phyloP scores from a whole-genome alignment of 495 filamentous ascomycete genomes.

The Podospora australis region DNA sequence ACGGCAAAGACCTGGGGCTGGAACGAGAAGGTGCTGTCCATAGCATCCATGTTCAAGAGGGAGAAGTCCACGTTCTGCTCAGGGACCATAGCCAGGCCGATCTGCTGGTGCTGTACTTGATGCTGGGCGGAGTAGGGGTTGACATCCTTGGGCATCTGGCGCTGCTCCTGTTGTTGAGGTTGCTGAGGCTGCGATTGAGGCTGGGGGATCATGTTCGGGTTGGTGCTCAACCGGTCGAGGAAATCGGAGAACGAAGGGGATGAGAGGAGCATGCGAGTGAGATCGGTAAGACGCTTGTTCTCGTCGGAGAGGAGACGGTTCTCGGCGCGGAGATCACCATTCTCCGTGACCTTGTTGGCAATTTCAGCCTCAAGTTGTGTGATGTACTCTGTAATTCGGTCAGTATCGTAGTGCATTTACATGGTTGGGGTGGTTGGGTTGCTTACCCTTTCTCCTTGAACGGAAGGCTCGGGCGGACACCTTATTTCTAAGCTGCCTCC shows the following conservation, averaged over 20 bases:
- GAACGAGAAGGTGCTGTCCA: conserved; percentile 53
- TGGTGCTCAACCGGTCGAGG: conserved; percentile 61
- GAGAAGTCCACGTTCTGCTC: conserved; percentile 64
- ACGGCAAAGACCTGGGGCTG: conserved; percentile 76
- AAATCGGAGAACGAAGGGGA: conserved; percentile 81
- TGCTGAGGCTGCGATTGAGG: conserved; percentile 30
- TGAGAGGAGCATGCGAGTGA: conserved; percentile 77
- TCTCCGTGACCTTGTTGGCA: conserved; percentile 62
- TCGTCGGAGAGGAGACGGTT: conserved; percentile 72
- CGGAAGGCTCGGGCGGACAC: conserved; percentile 96
- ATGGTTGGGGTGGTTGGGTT: not conserved
- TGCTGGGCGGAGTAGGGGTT: conserved; percentile 53
- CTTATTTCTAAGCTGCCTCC: conserved; percentile 93
- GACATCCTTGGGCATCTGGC: conserved; percentile 55
- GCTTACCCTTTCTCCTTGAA: conserved; percentile 87
- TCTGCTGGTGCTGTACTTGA: conserved; percentile 48
- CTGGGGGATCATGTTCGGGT: conserved; percentile 11
- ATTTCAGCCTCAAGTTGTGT: conserved; percentile 83
- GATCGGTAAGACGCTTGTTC: conserved; percentile 67
- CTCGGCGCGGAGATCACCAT: conserved; percentile 60
- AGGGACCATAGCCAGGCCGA: conserved; percentile 69
- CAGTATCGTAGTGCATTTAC: conserved; percentile 39
- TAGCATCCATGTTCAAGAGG: conserved; percentile 47
- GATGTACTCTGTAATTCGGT: conserved; percentile 75
- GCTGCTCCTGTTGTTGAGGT: conserved; percentile 34